A percentile compares a stretch with the other conserved stretches of the same genome.
These are phyloP conservation scores for Didymella arachidicola DNA, from an alignment of 2,329 filamentous ascomycete genomes.

Conservation along the genomic window DNA sequence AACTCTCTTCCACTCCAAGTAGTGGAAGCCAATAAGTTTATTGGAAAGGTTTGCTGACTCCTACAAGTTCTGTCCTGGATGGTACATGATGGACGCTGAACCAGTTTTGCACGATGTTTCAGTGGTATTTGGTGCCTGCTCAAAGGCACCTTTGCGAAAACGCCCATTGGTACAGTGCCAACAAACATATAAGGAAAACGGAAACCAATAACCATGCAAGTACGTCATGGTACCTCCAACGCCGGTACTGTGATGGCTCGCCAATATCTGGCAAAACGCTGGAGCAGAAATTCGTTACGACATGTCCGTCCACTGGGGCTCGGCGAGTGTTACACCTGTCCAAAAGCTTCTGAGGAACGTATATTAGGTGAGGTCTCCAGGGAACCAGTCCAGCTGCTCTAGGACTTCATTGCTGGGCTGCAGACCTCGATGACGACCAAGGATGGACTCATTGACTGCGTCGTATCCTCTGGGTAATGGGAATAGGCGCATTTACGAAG, in stretches of 20 bases:
- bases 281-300: slow-evolving; percentile 1
- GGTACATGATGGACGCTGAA: not conserved
- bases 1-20: too few relatives aligned
- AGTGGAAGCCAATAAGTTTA: not conserved
- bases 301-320: not conserved
- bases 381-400: not conserved
- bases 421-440: not conserved
- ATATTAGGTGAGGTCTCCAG: not conserved
- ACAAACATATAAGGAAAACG: not conserved
- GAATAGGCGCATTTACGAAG: slow-evolving; percentile 52
- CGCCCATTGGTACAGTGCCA: not conserved
- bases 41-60: not conserved
- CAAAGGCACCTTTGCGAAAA: not conserved
- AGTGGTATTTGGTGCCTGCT: not conserved
- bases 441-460: slow-evolving; percentile 32
- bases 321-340: not conserved
- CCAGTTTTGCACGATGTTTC: not conserved
- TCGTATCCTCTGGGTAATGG: slow-evolving; percentile 46
- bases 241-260: slow-evolving; percentile 9
- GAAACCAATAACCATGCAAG: not conserved
- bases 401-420: not conserved
- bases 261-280: not conserved
- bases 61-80: not conserved
- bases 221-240: not conserved
- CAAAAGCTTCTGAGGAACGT: not conserved